phyloP scores from a whole-genome alignment of 2,329 filamentous ascomycete species.

The Diaporthe capsici region DNA sequence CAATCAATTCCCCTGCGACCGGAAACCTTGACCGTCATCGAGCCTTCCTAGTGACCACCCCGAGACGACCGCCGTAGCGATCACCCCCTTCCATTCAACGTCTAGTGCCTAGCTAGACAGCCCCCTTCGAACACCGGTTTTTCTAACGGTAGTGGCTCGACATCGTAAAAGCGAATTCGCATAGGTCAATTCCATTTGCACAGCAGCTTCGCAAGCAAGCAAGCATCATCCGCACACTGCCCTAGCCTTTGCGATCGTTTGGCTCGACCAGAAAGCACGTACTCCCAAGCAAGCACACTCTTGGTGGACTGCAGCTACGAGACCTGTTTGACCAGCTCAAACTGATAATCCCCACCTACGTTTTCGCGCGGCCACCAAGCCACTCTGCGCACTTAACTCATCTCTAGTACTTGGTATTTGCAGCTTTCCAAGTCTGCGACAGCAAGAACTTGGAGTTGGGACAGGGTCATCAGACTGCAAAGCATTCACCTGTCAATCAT shows the following conservation, averaged over 20 bases:
- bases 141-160: background rate
- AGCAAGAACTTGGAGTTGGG: background rate
- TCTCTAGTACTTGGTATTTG: background rate
- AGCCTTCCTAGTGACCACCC: background rate
- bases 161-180: background rate
- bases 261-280: background rate
- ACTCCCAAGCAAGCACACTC: background rate
- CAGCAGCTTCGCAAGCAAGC: background rate
- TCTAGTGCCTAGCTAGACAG: background rate
- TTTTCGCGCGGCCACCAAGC: background rate
- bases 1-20: background rate
- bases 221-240: background rate
- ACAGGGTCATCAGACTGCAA: background rate
- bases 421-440: background rate
- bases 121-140: background rate
- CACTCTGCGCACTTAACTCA: background rate
- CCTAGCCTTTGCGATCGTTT: background rate
- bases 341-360: background rate
- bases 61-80: slow-evolving; percentile 1
- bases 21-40: background rate
- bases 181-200: background rate
- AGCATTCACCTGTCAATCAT: slow-evolving; percentile 1
- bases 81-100: background rate
- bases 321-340: background rate
- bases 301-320: background rate